Conservation (phyloP, 139 green algal genomes). For the Edaphochlamys debaryana region DNA sequence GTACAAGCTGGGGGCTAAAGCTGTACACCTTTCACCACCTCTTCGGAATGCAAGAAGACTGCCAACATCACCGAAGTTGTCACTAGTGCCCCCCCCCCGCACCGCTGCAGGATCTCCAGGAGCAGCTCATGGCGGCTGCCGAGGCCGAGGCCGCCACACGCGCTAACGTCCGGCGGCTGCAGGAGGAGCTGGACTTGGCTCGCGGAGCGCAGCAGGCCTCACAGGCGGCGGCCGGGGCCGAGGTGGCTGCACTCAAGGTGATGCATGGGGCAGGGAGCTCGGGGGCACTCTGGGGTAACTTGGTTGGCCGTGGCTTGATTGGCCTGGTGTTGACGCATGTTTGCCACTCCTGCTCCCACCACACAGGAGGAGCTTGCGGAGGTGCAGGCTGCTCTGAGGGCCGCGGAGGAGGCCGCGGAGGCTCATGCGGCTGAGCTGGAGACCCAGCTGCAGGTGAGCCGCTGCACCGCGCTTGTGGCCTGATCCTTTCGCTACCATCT, state of each 20-base stretch:
- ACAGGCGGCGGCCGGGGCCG: not conserved
- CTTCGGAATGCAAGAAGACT: not conserved
- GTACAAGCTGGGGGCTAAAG: too few species aligned
- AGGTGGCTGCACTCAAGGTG: constrained; percentile 17
- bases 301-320: too few species aligned
- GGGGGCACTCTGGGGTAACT: too few species aligned
- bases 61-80: not conserved
- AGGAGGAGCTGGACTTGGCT: constrained; percentile 1
- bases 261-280: too few species aligned
- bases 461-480: not conserved
- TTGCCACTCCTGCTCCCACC: too few species aligned
- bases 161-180: not conserved
- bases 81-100: too few species aligned
- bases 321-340: too few species aligned
- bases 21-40: not conserved
- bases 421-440: not conserved
- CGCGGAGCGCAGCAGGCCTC: not conserved
- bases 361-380: constrained; percentile 13
- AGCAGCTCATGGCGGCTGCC: not conserved
- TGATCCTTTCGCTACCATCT: not conserved
- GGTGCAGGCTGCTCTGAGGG: not conserved
- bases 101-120: constrained; percentile 28
- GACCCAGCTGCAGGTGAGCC: constrained; percentile 10
- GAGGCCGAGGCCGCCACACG: not conserved
- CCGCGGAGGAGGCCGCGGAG: not conserved